Percentiles rank a stretch among this genome's conserved stretches.
phyloP scores from a whole-genome alignment of 208 protist species.

The Trichomonas tenax region DNA sequence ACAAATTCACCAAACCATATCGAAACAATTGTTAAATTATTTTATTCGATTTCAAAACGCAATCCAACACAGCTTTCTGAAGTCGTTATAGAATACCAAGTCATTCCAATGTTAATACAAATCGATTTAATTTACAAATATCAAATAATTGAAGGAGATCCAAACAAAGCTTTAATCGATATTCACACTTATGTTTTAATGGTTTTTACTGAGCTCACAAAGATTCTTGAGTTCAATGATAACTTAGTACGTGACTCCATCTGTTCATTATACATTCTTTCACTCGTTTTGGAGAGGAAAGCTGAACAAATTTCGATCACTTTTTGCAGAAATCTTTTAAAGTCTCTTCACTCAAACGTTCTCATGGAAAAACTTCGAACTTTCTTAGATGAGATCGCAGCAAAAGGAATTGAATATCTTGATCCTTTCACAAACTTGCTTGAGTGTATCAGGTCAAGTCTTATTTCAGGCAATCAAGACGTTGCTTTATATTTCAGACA shows the following conservation, averaged over 20 bases:
- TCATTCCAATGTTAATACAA: neutral
- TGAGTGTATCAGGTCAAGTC: neutral
- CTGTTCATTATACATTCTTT: neutral
- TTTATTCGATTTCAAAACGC: neutral
- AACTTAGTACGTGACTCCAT: neutral
- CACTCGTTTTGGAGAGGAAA: neutral
- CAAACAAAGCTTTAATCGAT: neutral
- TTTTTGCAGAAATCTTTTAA: neutral
- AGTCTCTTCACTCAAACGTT: neutral
- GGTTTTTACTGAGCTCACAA: neutral
- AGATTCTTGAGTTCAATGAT: neutral
- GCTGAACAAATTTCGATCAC: neutral
- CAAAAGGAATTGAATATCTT: neutral
- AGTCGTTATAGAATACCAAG: neutral
- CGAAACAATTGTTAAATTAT: neutral
- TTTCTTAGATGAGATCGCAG: neutral
- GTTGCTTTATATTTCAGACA: neutral
- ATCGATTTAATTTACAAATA: neutral
- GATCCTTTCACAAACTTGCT: neutral
- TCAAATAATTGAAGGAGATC: neutral
- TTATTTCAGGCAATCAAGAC: neutral
- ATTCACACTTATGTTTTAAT: neutral
- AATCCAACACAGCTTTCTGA: neutral
- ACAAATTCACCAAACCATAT: neutral
- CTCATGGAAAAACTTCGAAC: neutral